phyloP scores from a whole-genome alignment of 345 rosid genomes.

The Bruguiera gymnorhiza region DNA sequence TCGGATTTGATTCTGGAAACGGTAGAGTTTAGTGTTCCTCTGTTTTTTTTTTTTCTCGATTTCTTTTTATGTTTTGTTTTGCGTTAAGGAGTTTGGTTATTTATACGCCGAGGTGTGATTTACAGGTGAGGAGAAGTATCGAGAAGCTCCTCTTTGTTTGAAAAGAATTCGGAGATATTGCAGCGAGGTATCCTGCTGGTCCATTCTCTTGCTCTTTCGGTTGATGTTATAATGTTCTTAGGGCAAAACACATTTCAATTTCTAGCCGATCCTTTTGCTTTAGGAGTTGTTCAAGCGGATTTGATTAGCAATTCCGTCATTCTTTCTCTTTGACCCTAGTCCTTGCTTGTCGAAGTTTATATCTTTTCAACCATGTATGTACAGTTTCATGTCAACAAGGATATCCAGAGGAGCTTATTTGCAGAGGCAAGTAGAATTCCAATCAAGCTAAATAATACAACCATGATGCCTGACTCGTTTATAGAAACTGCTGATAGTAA shows the following conservation, averaged over 20 bases:
- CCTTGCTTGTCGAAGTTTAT: background rate
- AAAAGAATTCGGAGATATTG: conserved; percentile 29
- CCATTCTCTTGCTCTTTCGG: background rate
- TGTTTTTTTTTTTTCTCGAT: background rate
- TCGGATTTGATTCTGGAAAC: conserved; percentile 12
- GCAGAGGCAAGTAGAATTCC: conserved; percentile 6
- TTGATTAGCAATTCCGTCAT: background rate
- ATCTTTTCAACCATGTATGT: conserved; percentile 29
- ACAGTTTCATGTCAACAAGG: conserved; percentile 23
- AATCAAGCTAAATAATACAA: conserved; percentile 17
- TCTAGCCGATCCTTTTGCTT: background rate
- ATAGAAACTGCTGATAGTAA: conserved; percentile 25
- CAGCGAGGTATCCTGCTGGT: conserved; percentile 27
- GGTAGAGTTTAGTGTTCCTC: conserved; percentile 7
- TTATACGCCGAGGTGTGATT: background rate
- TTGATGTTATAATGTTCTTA: background rate
- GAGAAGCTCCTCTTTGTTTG: background rate
- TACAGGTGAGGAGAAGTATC: conserved; percentile 16
- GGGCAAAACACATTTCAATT: background rate
- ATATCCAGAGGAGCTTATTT: conserved; percentile 17
- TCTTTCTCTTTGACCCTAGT: background rate
- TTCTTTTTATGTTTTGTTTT: background rate
- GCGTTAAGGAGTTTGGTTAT: background rate
- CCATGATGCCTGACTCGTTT: conserved; percentile 24
- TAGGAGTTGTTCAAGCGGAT: too few species aligned